Evolutionary conservation across 177 flowering plant species (phyloP), one percentile per base, ranked within the genome.

Genomic region (Tripterygium wilfordii): DNA sequence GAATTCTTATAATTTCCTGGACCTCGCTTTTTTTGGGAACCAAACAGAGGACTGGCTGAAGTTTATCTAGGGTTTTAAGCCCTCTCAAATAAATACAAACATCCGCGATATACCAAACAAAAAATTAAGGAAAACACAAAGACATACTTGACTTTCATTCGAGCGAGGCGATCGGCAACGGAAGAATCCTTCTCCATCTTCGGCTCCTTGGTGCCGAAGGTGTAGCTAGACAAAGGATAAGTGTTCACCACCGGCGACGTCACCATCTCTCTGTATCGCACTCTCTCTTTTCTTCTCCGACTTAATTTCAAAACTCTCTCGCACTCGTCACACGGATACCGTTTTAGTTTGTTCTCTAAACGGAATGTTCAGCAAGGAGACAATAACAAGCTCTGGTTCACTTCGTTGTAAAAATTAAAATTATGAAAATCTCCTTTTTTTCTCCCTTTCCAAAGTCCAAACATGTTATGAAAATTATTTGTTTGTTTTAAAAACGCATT

Each of bases 121-220:
- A 22, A 21, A 3, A 29, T 50, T 29, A 45, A 18, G 1, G 15
- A 31, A 14, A 29, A 30, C n/a, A 37, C 18, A 20, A 17, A 33
- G n/a, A 22, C 48, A 45, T 62, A 92, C 98, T 88, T 88, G 91
- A 88, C 79, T 82, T 85, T 92, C 98, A 88, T 92, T 27, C 96
- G 83, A 59, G 96, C 94, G 29, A 88, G 98, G 26, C 98, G 95
- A 64, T 92, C 98, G 23, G 96, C 94, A 21, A 88, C 94, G 33
- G 96, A 88, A 56, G 94, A 83, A 63, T 88, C 98, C 65, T 88
- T 88, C 76, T 92, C 98, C 95, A 92, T 82, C 69, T 88, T 92
- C 24, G 96, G 96, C 67, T 92, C 98, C 56, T 92, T 92, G 24
- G 95, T 82, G 13, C 98, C 96, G 62, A 88, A 92, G 9, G 95